A percentile compares a stretch with the other conserved stretches of the same genome.
phyloP scores from a whole-genome alignment of 768 basidiomycete species.

The Xerocomus spinulosus region DNA sequence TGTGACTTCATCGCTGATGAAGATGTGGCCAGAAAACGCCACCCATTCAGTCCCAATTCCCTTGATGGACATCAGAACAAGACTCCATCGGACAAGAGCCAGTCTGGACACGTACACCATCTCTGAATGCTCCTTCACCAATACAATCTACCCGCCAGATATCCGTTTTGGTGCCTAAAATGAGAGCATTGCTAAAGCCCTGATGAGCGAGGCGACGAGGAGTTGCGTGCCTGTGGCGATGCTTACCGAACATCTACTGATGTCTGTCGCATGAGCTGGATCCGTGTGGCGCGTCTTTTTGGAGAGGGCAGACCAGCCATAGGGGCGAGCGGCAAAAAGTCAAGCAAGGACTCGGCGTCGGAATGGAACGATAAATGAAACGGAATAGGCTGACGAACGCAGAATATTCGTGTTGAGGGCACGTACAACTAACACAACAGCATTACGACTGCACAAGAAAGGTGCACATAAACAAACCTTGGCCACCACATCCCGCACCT shows the following conservation, averaged over 20 bases:
- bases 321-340: conserved; percentile 59
- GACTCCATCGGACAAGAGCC: background rate
- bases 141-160: conserved; percentile 66
- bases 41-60: conserved; percentile 62
- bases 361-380: conserved; percentile 63
- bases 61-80: conserved; percentile 31
- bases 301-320: conserved; percentile 28
- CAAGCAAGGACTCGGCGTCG: conserved; percentile 49
- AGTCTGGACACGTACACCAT: conserved; percentile 39
- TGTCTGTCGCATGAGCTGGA: conserved; percentile 64
- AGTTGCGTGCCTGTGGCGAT: background rate
- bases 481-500: conserved; percentile 36
- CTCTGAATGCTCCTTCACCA: conserved; percentile 58
- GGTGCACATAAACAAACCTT: conserved; percentile 22
- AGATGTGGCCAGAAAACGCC: conserved; percentile 59
- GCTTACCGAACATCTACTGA: conserved; percentile 57
- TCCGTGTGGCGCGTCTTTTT: conserved; percentile 40
- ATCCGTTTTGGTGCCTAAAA: conserved; percentile 56
- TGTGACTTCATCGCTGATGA: conserved; percentile 43
- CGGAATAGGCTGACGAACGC: conserved; percentile 55
- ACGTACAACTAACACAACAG: conserved; percentile 39
- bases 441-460: background rate
- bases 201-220: background rate
- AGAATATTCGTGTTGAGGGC: conserved; percentile 57
- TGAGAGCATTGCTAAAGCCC: conserved; percentile 39